Base-by-base conservation (phyloP, 805 yeast species). In the Candida dajiaensis region DNA sequence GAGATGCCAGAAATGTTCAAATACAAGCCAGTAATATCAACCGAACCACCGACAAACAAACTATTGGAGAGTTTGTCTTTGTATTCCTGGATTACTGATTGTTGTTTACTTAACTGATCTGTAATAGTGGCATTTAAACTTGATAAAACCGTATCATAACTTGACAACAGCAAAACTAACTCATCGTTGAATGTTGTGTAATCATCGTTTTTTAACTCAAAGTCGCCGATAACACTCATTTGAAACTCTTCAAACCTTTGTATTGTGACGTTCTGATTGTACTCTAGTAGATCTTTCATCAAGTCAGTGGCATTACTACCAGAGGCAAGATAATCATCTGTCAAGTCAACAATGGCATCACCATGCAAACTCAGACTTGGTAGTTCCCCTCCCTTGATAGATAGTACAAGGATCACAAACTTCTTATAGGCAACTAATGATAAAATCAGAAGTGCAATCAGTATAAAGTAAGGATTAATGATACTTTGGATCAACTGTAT, bases 21-120 rank as follows among this genome's bases (percentile, higher is more conserved):
- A 8, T 8, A 33, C 11, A 45, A 22, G 6, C 39, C 44, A 19
- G 21, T 37, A 3, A 22, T 23, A 20, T 45, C 31, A 9, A 41
- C 18, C 11, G 42, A 18, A 4, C 19, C 26, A 18, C 48, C 48
- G 12, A 45, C 45, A 20, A 22, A 41, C 4, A 45, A 26, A 13
- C 39, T 29, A 31, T 39, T 23, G 23, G 31, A 22, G 1, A 45
- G 19, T 13, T 40, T 15, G 3, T 19, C n/a, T 15, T 41, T 41
- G 16, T 41, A 31, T 4, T 15, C 19, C 4, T 38, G 26, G 13
- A 45, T 35, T 13, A 35, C 36, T 2, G 22, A 3, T 18, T 28
- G 18, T 25, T 45, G 48, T 3, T 16, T 13, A 6, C 15, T 19
- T 5, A 45, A 15, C 9, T 38, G 35, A 12, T 20, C n/a, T 23